Evolutionary conservation across 73 alveolate genomes (phyloP).

Genomic region (Blepharisma japonicum): DNA sequence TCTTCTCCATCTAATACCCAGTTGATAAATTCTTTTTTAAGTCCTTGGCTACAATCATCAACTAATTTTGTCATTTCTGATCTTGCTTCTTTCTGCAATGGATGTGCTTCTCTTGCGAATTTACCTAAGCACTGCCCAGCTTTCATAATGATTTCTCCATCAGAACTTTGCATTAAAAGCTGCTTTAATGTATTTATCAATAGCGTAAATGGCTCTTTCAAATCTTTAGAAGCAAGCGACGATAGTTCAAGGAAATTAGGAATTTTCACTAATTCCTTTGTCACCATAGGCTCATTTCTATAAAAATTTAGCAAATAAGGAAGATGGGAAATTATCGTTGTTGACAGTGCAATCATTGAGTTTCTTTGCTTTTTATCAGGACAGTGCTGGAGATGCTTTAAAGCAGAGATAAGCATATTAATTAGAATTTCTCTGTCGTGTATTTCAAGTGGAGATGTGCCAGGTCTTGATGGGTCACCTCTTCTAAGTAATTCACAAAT

Average conservation of each 20-base stretch:
- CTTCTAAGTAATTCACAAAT: slow-evolving; percentile 14
- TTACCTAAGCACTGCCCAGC: background rate
- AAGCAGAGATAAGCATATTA: background rate
- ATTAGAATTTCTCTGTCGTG: background rate
- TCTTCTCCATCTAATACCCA: slow-evolving; percentile 17
- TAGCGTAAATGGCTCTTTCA: slow-evolving; percentile 2
- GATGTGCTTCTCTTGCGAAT: slow-evolving; percentile 26
- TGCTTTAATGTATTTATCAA: background rate
- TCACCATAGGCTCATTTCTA: background rate
- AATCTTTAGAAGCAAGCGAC: slow-evolving; percentile 17
- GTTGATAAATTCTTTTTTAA: background rate
- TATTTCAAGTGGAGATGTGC: background rate
- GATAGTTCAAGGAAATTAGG: slow-evolving; percentile 9
- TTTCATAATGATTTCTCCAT: background rate
- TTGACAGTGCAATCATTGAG: background rate
- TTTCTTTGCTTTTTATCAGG: slow-evolving; percentile 14
- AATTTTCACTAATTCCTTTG: slow-evolving; percentile 9
- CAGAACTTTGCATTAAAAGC: background rate
- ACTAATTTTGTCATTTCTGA: background rate
- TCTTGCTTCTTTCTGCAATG: slow-evolving; percentile 25
- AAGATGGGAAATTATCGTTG: slow-evolving; percentile 8
- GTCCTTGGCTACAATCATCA: background rate
- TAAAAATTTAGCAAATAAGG: background rate
- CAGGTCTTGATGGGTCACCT: background rate
- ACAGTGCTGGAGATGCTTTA: background rate